Base-by-base conservation (phyloP, 345 rosid species). In the Rhizophora mangle region DNA sequence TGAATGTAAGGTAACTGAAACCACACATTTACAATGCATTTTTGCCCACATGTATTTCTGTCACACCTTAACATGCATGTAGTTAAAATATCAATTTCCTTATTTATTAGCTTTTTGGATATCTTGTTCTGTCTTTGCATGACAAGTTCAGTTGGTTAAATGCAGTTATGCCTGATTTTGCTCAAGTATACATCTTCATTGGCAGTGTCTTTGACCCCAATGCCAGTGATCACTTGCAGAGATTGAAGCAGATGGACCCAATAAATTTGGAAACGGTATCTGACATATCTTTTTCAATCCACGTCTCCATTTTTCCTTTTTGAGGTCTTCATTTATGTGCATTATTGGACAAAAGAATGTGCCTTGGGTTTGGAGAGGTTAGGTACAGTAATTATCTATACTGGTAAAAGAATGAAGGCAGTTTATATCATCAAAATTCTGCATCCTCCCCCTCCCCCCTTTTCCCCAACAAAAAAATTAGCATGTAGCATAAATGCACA, bases 81-180 rank as follows among this genome's bases (percentile, higher is more conserved):
- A 10, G 47, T 39, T 39, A 39, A 55, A 19, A 72, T 64, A 26
- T 31, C 47, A 1, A 51, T 34, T 18, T 62, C 15, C 65, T 62
- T 20, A 1, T 21, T 9, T 62, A 22, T 39, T 36, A 8, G 22
- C 30, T 8, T 3, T 18, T 62, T 37, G 13, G 13, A 1, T 6
- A 54, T 54, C 58, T 5, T 13, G 1, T 11, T n/a, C 0, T 19
- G 2, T 3, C 49, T 52, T 30, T 53, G 39, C 32, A 4, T 73
- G n/a, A 73, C 2, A 8, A 32, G 29, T 57, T 63, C 10, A 15
- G 24, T 22, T 62, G 60, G 31, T 54, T 49, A 46, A 62, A 57
- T 70, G 84, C 96, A 95, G 97, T 79, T 76, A 74, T 83, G 84
- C 99, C 99, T 1, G 93, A 95, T 85, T 95, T 95, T 65, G 79